phyloP scores from a whole-genome alignment of 495 filamentous ascomycete species.

The Talaromyces borbonicus region DNA sequence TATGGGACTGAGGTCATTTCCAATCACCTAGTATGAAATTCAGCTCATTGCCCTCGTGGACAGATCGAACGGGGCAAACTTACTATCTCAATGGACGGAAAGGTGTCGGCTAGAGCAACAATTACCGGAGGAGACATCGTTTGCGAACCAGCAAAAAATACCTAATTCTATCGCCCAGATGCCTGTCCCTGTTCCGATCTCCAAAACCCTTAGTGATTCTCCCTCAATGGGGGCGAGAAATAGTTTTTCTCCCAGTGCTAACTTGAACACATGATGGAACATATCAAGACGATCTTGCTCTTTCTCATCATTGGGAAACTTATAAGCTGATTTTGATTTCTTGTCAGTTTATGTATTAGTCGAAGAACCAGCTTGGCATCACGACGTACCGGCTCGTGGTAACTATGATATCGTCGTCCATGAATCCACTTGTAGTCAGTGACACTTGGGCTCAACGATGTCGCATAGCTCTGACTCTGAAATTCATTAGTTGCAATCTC shows the following conservation, averaged over 20 bases:
- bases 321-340: background rate
- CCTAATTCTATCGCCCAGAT: slow-evolving; percentile 41
- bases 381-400: slow-evolving; percentile 47
- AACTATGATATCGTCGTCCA: slow-evolving; percentile 50
- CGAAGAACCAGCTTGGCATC: background rate
- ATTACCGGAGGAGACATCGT: background rate
- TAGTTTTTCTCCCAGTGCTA: slow-evolving; percentile 32
- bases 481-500: too few relatives aligned
- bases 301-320: slow-evolving; percentile 14
- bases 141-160: background rate
- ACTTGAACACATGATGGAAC: slow-evolving; percentile 38
- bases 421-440: slow-evolving; percentile 40
- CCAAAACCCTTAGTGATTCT: slow-evolving; percentile 28
- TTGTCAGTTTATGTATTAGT: background rate
- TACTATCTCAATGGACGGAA: background rate
- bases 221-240: slow-evolving; percentile 30
- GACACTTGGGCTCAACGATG: slow-evolving; percentile 18
- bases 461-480: slow-evolving; percentile 1
- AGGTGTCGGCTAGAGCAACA: background rate
- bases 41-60: slow-evolving; percentile 1
- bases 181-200: slow-evolving; percentile 44
- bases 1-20: slow-evolving; percentile 43
- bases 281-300: slow-evolving; percentile 58
- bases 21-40: slow-evolving; percentile 19
- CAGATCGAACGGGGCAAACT: background rate